These are phyloP conservation scores for Syzygium aqueum DNA, from an alignment of 345 rosid genomes.

Conservation along the genomic window DNA sequence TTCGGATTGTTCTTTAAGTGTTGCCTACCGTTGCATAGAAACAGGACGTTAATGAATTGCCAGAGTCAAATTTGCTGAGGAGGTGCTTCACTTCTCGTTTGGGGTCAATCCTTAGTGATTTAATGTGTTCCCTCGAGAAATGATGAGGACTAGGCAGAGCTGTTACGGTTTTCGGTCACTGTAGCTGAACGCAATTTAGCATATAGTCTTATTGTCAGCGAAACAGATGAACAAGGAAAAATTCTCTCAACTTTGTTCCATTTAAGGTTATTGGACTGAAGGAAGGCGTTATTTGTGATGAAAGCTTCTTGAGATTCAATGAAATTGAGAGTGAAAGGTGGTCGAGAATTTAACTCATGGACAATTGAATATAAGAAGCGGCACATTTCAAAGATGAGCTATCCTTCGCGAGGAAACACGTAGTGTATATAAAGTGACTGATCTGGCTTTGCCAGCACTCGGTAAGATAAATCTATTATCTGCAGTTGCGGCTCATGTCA, in stretches of 20 bases:
- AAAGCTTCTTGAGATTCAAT: not conserved
- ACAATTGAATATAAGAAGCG: no score
- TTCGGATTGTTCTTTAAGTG: not conserved
- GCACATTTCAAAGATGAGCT: no score
- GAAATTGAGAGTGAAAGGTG: no score
- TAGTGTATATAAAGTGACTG: no score
- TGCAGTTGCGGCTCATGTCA: not conserved
- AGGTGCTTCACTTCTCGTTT: not conserved
- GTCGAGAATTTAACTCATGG: no score
- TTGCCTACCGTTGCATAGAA: not conserved
- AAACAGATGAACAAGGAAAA: not conserved
- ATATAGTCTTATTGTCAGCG: not conserved
- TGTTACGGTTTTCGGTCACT: not conserved
- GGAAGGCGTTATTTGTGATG: not conserved
- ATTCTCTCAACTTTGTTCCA: not conserved
- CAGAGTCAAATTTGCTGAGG: not conserved
- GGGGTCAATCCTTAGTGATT: constrained; percentile 9
- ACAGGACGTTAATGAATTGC: not conserved
- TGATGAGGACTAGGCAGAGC: not conserved
- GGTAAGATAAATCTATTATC: not conserved
- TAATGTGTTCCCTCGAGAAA: constrained; percentile 14
- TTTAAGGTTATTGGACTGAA: not conserved
- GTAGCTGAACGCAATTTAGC: not conserved
- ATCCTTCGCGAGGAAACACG: no score
- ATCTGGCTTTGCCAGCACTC: not conserved